phyloP scores from a whole-genome alignment of 179 eudicot genomes.

The Corrigiola litoralis region DNA sequence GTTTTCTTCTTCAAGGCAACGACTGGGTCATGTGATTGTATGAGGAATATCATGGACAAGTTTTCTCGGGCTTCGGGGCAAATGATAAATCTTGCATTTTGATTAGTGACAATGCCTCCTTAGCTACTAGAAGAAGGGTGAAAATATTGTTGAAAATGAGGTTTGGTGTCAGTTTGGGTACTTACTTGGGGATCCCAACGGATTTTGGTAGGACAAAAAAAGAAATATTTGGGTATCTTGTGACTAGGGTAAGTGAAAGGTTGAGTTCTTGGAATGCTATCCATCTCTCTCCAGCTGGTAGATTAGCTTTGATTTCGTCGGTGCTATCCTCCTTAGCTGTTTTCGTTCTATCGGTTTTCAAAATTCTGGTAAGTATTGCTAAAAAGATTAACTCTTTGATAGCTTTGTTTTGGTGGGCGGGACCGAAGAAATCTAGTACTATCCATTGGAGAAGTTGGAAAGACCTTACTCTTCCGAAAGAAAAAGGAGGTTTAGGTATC shows the following conservation, averaged over 20 bases:
- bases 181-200: not conserved
- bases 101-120: not conserved
- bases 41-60: not conserved
- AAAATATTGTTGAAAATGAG: not conserved
- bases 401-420: not conserved
- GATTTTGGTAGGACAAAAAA: not conserved
- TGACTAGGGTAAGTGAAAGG: not conserved
- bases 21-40: too few species aligned
- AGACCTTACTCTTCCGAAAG: not conserved
- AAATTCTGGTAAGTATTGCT: too few species aligned
- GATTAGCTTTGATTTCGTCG: not conserved
- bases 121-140: too few species aligned
- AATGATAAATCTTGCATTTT: not conserved
- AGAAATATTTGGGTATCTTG: not conserved
- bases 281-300: too few species aligned
- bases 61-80: not conserved
- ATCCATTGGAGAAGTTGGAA: not conserved
- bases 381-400: too few species aligned
- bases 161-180: not conserved
- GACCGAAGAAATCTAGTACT: not conserved
- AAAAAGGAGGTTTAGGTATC: not conserved
- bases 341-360: not conserved
- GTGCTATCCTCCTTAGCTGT: not conserved
- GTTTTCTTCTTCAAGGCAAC: not conserved
- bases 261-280: not conserved